A percentile compares a stretch with the other conserved stretches of the same genome.
phyloP scores from a whole-genome alignment of 768 basidiomycete genomes.

The Mrakia gelida region DNA sequence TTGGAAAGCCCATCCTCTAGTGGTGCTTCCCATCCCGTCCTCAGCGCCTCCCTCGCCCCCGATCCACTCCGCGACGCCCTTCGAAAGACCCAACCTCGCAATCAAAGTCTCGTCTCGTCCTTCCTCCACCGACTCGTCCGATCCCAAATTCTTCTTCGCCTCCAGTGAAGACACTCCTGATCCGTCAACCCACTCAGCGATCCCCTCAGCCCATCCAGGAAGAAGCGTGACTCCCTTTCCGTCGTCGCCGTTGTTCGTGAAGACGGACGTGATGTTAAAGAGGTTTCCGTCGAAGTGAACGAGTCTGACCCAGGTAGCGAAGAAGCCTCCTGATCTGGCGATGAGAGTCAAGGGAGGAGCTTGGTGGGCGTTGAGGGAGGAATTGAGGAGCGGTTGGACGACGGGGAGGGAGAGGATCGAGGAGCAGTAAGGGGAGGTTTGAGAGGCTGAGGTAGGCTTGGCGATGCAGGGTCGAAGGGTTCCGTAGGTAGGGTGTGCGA shows the following conservation, averaged over 20 bases:
- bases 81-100: no score
- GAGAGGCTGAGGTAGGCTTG: not conserved
- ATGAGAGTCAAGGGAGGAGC: not conserved
- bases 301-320: not conserved
- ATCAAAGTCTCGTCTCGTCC: no score
- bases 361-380: not conserved
- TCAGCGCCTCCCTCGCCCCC: no score
- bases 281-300: slow-evolving; percentile 17
- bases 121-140: not conserved
- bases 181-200: slow-evolving; percentile 9
- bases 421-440: not conserved
- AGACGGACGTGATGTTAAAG: slow-evolving; percentile 19
- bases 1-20: not conserved
- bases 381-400: slow-evolving; percentile 15
- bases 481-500: slow-evolving; percentile 15
- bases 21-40: not conserved
- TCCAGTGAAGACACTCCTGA: no score
- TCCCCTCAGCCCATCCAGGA: not conserved
- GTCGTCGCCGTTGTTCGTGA: slow-evolving; percentile 3
- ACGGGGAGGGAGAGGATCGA: not conserved
- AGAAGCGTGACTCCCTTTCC: not conserved
- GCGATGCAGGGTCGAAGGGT: not conserved
- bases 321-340: not conserved
- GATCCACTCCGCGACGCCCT: slow-evolving; percentile 9
- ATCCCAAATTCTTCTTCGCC: not conserved